These are phyloP conservation scores for Sporothrix luriei DNA, from an alignment of 2,329 filamentous ascomycete species.

Conservation along the genomic window DNA sequence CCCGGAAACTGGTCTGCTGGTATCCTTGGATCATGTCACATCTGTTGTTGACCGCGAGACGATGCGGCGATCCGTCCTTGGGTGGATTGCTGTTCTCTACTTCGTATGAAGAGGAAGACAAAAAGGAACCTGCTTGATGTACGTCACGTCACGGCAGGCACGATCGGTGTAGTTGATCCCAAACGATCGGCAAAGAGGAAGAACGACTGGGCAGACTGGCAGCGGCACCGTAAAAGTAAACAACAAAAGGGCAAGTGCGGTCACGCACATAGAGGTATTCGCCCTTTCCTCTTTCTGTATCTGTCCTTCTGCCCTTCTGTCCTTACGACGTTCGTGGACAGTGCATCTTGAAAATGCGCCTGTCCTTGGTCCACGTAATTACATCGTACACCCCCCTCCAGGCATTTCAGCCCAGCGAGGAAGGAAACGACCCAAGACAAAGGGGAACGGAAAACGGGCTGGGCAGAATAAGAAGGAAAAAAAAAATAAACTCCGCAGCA, in stretches of 20 bases:
- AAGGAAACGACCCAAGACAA: not conserved
- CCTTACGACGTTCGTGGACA: too few relatives aligned
- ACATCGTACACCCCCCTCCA: not conserved
- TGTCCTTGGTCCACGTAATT: not conserved
- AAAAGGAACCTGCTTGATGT: not conserved
- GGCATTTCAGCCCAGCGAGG: conserved; percentile 25
- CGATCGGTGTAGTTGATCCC: not conserved
- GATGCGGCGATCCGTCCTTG: not conserved
- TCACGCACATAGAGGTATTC: conserved; percentile 3
- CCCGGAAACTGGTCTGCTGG: not conserved
- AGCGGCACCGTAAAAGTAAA: too few relatives aligned
- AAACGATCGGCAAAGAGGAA: not conserved
- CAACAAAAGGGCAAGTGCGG: conserved; percentile 5
- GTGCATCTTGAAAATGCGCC: not conserved
- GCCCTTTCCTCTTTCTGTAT: not conserved
- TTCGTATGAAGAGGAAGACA: not conserved
- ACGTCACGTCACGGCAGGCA: not conserved
- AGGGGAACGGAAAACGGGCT: not conserved
- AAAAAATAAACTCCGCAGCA: not conserved
- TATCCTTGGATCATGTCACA: not conserved
- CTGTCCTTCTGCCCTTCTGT: too few relatives aligned
- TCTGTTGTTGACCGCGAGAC: not conserved
- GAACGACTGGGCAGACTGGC: not conserved
- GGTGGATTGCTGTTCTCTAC: not conserved
- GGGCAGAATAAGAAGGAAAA: conserved; percentile 1